phyloP scores from a whole-genome alignment of 371 early-diverging fungal genomes.

The Lichtheimia ramosa region DNA sequence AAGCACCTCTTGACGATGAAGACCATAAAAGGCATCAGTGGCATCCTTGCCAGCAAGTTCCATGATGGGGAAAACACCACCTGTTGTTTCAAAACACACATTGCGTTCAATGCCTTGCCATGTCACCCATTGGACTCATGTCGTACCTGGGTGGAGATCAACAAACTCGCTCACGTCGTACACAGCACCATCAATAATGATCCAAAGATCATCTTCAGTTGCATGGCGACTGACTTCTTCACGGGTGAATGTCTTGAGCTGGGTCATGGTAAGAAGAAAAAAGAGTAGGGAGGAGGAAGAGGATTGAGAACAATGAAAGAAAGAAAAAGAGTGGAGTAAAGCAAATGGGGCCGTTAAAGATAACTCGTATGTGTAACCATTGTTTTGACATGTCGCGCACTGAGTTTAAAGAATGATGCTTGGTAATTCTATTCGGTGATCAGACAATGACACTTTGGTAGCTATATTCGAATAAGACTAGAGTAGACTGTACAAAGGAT shows the following conservation, averaged over 20 bases:
- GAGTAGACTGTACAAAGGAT: too few species aligned
- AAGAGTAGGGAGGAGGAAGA: slow-evolving; percentile 6
- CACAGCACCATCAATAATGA: slow-evolving; percentile 81
- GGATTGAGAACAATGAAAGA: background rate
- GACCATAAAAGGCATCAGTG: slow-evolving; percentile 68
- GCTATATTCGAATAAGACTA: too few species aligned
- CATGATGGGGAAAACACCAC: slow-evolving; percentile 78
- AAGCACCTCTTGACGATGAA: slow-evolving; percentile 71
- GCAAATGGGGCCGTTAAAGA: background rate
- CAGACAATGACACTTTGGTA: too few species aligned
- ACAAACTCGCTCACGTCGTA: slow-evolving; percentile 78
- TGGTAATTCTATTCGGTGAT: too few species aligned
- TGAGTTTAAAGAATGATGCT: too few species aligned
- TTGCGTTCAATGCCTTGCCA: background rate
- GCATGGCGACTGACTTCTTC: slow-evolving; percentile 84
- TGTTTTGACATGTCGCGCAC: too few species aligned
- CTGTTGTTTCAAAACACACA: slow-evolving; percentile 25
- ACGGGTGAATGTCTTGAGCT: slow-evolving; percentile 53
- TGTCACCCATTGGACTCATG: background rate
- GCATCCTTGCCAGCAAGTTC: slow-evolving; percentile 77
- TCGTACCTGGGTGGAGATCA: slow-evolving; percentile 77
- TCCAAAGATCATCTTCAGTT: slow-evolving; percentile 83
- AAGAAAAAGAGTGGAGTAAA: background rate
- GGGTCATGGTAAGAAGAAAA: slow-evolving; percentile 25
- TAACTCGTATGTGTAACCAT: too few species aligned